Percentiles rank a stretch among this genome's conserved stretches.
phyloP scores from a whole-genome alignment of 2,329 filamentous ascomycete species.

The Albifimbria verrucaria region DNA sequence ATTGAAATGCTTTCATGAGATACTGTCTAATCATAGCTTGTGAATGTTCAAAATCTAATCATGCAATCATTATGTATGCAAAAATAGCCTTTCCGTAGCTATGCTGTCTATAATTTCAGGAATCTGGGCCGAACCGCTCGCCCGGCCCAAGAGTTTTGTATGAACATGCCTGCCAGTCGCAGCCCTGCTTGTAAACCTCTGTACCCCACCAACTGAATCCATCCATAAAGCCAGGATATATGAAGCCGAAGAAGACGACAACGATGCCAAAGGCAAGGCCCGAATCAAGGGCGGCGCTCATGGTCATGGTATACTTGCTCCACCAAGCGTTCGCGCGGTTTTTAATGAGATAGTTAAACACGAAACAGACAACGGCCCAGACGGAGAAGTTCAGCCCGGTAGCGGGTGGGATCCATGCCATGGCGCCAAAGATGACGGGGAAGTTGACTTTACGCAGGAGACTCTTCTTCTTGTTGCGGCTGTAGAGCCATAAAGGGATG shows the following conservation, averaged over 20 bases:
- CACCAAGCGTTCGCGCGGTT: conserved; percentile 73
- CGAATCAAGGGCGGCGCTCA: conserved; percentile 79
- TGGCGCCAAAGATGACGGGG: conserved; percentile 76
- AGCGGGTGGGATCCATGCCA: conserved; percentile 84
- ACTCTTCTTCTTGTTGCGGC: conserved; percentile 54
- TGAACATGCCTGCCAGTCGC: conserved; percentile 79
- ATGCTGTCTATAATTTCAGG: conserved; percentile 40
- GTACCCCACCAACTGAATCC: conserved; percentile 86
- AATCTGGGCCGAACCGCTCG: conserved; percentile 62
- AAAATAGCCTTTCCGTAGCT: neutral
- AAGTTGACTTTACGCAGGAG: conserved; percentile 75
- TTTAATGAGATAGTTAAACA: conserved; percentile 77
- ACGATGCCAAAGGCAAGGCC: conserved; percentile 80
- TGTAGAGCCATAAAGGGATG: conserved; percentile 70
- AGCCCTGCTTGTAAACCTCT: conserved; percentile 78
- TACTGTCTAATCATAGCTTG: neutral
- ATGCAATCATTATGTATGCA: neutral
- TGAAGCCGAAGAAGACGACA: conserved; percentile 79
- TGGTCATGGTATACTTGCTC: conserved; percentile 88
- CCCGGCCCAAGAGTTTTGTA: conserved; percentile 63
- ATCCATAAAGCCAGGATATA: conserved; percentile 74
- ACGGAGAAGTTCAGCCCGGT: conserved; percentile 85
- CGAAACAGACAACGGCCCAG: conserved; percentile 79
- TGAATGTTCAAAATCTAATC: neutral
- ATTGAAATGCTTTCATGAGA: neutral